A percentile compares a stretch with the other conserved stretches of the same genome.
Evolutionary conservation across 768 basidiomycete species (phyloP).

Genomic region (Leucocoprinus sp.): DNA sequence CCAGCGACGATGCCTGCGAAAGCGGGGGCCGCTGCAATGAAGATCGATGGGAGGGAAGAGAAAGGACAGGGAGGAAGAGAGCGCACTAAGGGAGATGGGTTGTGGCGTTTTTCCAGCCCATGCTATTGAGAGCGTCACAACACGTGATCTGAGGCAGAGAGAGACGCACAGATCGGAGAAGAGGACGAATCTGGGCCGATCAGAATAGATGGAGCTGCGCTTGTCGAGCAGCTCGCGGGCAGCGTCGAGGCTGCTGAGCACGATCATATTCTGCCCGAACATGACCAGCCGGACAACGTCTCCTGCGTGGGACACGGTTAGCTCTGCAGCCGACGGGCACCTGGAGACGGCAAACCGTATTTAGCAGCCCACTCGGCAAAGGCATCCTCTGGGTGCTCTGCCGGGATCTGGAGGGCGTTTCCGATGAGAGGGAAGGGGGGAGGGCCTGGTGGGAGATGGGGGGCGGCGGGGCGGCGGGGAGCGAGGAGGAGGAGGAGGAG

Average conservation of each 20-base stretch:
- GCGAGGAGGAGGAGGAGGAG: constrained; percentile 15
- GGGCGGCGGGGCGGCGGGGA: constrained; percentile 19
- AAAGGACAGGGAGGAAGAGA: neutral
- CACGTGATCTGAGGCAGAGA: neutral
- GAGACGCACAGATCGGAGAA: constrained; percentile 37
- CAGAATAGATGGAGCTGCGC: constrained; percentile 46
- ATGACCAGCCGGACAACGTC: constrained; percentile 33
- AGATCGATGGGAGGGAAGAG: neutral
- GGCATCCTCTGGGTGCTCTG: constrained; percentile 27
- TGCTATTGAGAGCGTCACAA: constrained; percentile 21
- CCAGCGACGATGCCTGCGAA: constrained; percentile 44
- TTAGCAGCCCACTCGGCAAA: constrained; percentile 33
- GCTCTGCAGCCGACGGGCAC: neutral
- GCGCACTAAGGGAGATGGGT: constrained; percentile 41
- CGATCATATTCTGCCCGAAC: constrained; percentile 38
- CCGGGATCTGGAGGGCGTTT: constrained; percentile 37
- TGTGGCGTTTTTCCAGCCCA: constrained; percentile 41
- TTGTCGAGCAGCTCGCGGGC: constrained; percentile 44
- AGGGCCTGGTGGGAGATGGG: constrained; percentile 40
- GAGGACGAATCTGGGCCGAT: constrained; percentile 40
- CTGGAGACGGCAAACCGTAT: constrained; percentile 30
- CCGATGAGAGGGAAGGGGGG: constrained; percentile 37
- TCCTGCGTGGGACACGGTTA: constrained; percentile 22
- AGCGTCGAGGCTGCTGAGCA: constrained; percentile 40
- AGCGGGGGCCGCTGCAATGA: constrained; percentile 34